Conservation (phyloP, 495 filamentous ascomycete species). For the Penicillium ochrochloron region DNA sequence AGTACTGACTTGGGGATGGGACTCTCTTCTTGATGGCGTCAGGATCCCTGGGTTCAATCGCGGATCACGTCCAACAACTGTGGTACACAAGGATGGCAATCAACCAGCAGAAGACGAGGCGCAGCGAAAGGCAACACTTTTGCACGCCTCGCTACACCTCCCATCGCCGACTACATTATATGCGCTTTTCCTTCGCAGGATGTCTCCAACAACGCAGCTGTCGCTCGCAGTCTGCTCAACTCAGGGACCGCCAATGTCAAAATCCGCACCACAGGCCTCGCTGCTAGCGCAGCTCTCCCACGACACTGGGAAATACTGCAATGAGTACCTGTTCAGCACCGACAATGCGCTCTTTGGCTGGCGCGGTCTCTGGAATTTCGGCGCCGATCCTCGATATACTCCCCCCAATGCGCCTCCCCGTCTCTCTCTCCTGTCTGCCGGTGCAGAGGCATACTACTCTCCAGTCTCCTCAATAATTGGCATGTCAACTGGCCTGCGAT, state of each 20-base stretch:
- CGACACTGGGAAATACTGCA: conserved; percentile 84
- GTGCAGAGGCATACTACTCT: conserved; percentile 95
- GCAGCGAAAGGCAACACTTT: conserved; percentile 62
- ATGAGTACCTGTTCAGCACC: conserved; percentile 90
- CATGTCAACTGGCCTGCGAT: conserved; percentile 79
- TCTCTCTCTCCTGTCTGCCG: conserved; percentile 66
- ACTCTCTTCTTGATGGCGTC: conserved; percentile 38
- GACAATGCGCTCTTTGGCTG: conserved; percentile 88
- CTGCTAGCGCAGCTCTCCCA: conserved; percentile 81
- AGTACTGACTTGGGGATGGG: conserved; percentile 39
- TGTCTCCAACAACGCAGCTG: conserved; percentile 78
- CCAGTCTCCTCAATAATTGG: conserved; percentile 89
- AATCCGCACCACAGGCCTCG: conserved; percentile 50
- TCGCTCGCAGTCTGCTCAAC: conserved; percentile 84
- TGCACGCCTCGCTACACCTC: conserved; percentile 85
- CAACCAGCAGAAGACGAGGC: conserved; percentile 22
- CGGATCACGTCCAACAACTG: conserved; percentile 3
- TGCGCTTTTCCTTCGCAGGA: conserved; percentile 80
- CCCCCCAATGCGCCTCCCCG: conserved; percentile 26
- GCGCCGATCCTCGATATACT: conserved; percentile 69
- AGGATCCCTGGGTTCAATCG: conserved; percentile 27
- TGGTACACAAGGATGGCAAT: conserved; percentile 13
- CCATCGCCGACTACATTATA: conserved; percentile 84
- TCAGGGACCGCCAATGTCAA: conserved; percentile 50
- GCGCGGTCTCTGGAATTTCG: conserved; percentile 93